Conservation (phyloP, 2,329 filamentous ascomycete genomes). For the Fusarium subtropicale region DNA sequence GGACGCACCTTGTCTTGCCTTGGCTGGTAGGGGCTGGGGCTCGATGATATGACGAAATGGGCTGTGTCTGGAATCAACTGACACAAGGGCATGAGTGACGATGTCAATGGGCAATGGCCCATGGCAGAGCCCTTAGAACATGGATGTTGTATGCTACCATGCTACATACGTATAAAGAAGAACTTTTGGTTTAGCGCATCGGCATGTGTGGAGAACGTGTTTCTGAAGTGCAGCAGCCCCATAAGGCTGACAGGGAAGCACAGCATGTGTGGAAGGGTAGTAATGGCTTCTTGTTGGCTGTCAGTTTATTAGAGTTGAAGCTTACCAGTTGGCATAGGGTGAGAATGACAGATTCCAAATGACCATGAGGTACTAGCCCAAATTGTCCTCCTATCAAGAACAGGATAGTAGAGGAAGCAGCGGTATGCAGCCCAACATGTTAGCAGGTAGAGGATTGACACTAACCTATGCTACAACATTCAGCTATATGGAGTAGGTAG, state of each 20-base stretch:
- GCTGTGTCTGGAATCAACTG: slow-evolving; percentile 18
- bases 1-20: not conserved
- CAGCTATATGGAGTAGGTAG: not conserved
- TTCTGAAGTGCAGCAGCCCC: slow-evolving; percentile 34
- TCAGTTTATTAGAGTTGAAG: slow-evolving; percentile 23
- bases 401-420: not conserved
- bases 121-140: slow-evolving; percentile 18
- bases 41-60: slow-evolving; percentile 29
- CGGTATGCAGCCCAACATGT: not conserved
- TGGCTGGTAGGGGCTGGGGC: slow-evolving; percentile 30
- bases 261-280: slow-evolving; percentile 22
- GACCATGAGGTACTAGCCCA: not conserved
- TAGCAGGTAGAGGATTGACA: not conserved
- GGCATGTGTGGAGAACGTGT: slow-evolving; percentile 37
- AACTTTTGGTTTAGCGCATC: slow-evolving; percentile 42
- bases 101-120: slow-evolving; percentile 8
- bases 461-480: not conserved
- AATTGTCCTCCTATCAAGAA: not conserved
- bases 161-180: slow-evolving; percentile 9
- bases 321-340: slow-evolving; percentile 10
- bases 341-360: slow-evolving; percentile 19
- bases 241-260: slow-evolving; percentile 48
- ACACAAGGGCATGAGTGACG: slow-evolving; percentile 11
- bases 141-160: slow-evolving; percentile 1
- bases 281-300: slow-evolving; percentile 27